Base-by-base conservation (phyloP, 2,329 filamentous ascomycete genomes). In the Exophiala lecanii-corni region DNA sequence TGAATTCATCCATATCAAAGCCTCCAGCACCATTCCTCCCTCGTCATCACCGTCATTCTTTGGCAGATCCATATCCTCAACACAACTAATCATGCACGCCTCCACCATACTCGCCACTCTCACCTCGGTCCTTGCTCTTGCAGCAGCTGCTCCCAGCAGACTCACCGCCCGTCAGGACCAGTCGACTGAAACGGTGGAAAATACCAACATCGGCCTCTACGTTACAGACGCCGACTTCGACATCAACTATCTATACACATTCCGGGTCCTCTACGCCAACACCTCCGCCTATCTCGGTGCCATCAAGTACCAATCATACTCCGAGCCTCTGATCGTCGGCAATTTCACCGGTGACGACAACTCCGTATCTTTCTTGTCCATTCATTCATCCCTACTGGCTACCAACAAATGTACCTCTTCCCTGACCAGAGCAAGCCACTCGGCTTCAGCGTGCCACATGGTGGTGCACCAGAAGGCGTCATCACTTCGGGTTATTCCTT, bases 361-460 rank as follows among this genome's bases (percentile, higher is more conserved):
- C 12, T 26, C 23, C 23, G 7, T 26, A 12, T 7, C 23, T 26
- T 26, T 26, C 23, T 12, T 7, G 12, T 6, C 23, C 7, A 26
- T 26, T 7, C 23, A 26, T 12, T 26, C 23, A 9, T 15, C 15
- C 12, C 32, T 3, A 35, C 32, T 3, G 32, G 32, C 3, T 35
- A 10, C 12, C 32, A 35, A 19, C 15, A 13, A 5, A 19, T 19
- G 32, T 35, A 35, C 9, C 12, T 35, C 12, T 9, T 13, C 32
- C 15, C 15, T 3, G 12, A 19, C 16, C 12, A 35, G 32, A 35
- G 19, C 32, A 16, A 13, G 32, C 32, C 32, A 19, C 12, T 35
- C 10, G 4, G n/a, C 12, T 35, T 35, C 32, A 35, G 32, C 16
- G 32, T 35, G 16, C 32, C 32, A 16, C 32, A 35, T 35, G 32